phyloP scores from a whole-genome alignment of 768 basidiomycete genomes.

The Pleurotus ostreatus region DNA sequence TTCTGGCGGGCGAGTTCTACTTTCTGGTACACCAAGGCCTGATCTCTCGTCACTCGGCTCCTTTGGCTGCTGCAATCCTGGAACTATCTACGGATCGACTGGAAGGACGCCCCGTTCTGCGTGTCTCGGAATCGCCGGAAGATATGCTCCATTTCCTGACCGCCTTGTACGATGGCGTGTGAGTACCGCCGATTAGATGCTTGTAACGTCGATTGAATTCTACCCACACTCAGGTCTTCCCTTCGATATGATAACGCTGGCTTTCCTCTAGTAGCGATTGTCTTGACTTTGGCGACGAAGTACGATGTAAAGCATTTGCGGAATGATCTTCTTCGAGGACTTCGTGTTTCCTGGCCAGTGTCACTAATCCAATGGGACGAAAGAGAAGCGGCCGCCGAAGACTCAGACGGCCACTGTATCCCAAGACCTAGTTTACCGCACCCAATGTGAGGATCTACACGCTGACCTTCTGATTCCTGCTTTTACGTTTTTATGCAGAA shows the following conservation, averaged over 20 bases:
- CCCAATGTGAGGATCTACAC: conserved; percentile 52
- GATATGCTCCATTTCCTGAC: conserved; percentile 57
- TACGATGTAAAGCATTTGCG: conserved; percentile 60
- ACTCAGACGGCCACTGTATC: conserved; percentile 45
- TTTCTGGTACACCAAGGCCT: conserved; percentile 71
- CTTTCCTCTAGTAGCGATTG: conserved; percentile 48
- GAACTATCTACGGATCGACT: conserved; percentile 23
- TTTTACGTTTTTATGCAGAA: conserved; percentile 28
- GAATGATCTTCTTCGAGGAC: conserved; percentile 47
- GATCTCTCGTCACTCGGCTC: conserved; percentile 57
- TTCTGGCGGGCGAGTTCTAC: conserved; percentile 53
- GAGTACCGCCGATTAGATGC: conserved; percentile 22
- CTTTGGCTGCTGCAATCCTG: conserved; percentile 33
- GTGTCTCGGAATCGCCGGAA: conserved; percentile 49
- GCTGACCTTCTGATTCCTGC: conserved; percentile 5
- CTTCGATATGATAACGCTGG: conserved; percentile 44
- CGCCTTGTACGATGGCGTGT: conserved; percentile 73
- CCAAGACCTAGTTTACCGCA: conserved; percentile 57
- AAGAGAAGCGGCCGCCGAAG: conserved; percentile 56
- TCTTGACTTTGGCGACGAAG: conserved; percentile 61
- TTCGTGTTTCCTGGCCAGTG: conserved; percentile 56
- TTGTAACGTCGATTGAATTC: conserved; percentile 13
- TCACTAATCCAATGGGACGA: conserved; percentile 63
- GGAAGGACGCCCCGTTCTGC: conserved; percentile 55
- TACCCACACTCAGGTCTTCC: conserved; percentile 30